Evolutionary conservation across 2,329 filamentous ascomycete species (phyloP).

Genomic region (Zalaria sp.): DNA sequence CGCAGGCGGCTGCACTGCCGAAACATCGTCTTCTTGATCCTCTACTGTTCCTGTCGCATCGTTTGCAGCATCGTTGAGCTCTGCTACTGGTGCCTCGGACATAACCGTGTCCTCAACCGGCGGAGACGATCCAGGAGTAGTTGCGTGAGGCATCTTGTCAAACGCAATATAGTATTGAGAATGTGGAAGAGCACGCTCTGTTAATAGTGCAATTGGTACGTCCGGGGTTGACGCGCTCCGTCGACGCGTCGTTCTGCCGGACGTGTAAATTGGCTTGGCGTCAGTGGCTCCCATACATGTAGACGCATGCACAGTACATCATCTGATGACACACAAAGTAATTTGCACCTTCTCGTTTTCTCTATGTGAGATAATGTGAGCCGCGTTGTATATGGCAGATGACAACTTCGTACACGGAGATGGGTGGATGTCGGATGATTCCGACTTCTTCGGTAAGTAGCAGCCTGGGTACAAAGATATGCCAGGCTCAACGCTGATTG

Average conservation of each 20-base stretch:
- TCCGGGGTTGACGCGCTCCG: not conserved
- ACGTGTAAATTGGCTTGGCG: not conserved
- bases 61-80: conserved; percentile 1
- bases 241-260: conserved; percentile 1
- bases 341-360: too few relatives aligned
- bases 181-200: not conserved
- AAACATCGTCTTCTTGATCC: conserved; percentile 9
- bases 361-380: too few relatives aligned
- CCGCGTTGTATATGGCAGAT: not conserved
- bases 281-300: not conserved
- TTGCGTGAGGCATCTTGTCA: conserved; percentile 30
- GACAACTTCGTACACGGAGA: conserved; percentile 16
- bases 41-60: conserved; percentile 6
- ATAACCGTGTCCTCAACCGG: conserved; percentile 19
- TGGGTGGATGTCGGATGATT: conserved; percentile 27
- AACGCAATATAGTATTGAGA: not conserved
- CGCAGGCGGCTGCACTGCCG: conserved; percentile 5
- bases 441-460: conserved; percentile 29
- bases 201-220: not conserved
- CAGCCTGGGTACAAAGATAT: not conserved
- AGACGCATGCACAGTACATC: too few relatives aligned
- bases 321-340: too few relatives aligned
- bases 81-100: conserved; percentile 15
- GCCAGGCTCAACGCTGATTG: not conserved
- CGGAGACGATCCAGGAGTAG: conserved; percentile 22